Evolutionary conservation across 2,329 filamentous ascomycete genomes (phyloP).

Genomic region (Camillea tinctor): DNA sequence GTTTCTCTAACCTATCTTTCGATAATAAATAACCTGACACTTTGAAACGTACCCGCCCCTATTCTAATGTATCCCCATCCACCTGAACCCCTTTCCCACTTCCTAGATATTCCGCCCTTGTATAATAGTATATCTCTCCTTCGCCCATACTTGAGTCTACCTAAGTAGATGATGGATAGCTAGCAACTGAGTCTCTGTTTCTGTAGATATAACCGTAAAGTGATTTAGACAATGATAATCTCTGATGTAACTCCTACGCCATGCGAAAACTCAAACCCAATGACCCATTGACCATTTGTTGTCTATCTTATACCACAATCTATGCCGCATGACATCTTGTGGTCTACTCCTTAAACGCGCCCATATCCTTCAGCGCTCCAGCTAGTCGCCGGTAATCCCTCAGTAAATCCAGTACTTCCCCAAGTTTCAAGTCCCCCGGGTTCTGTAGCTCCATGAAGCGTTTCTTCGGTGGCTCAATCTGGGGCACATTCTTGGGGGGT

Average conservation of each 20-base stretch:
- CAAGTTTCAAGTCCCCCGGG: conserved; percentile 66
- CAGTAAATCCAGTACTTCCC: conserved; percentile 71
- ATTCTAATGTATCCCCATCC: no score
- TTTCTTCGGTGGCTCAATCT: conserved; percentile 65
- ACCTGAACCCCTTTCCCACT: no score
- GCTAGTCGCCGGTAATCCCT: conserved; percentile 74
- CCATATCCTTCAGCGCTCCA: conserved; percentile 60
- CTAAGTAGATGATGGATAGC: not conserved
- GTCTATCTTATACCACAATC: not conserved
- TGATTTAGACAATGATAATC: not conserved
- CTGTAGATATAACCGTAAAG: not conserved
- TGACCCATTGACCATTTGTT: not conserved
- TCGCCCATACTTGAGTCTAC: no score
- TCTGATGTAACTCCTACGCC: not conserved
- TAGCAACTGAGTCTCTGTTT: not conserved
- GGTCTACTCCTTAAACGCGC: conserved; percentile 52
- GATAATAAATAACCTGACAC: no score
- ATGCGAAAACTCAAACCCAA: not conserved
- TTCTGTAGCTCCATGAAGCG: conserved; percentile 72
- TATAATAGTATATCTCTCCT: not conserved
- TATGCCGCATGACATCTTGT: not conserved
- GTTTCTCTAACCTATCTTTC: no score
- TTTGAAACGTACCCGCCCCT: no score
- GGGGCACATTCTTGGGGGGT: conserved; percentile 53
- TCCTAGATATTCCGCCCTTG: not conserved